Evolutionary conservation across 306 rosid species (phyloP).

Genomic region (Hylodesmum podocarpum): DNA sequence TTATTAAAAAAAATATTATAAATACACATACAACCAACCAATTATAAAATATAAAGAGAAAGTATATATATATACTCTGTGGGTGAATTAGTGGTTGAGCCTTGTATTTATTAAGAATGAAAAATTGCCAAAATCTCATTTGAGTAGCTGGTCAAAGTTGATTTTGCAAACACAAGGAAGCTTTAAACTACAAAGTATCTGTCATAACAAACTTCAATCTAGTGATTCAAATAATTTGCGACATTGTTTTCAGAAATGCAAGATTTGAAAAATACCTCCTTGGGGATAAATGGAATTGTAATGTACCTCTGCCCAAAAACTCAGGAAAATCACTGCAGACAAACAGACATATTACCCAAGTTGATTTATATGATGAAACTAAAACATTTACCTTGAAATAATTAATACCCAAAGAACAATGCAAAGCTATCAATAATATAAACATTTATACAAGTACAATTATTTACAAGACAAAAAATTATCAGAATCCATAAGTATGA

Average conservation of each 20-base stretch:
- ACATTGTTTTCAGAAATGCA: neutral
- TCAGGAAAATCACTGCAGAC: conserved; percentile 70
- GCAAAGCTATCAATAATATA: neutral
- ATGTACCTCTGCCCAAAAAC: conserved; percentile 96
- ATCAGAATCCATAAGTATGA: neutral
- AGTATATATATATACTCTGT: too few species aligned
- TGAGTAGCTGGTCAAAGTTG: neutral
- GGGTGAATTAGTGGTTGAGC: too few species aligned
- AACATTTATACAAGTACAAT: neutral
- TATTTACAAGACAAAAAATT: neutral
- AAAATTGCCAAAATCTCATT: too few species aligned
- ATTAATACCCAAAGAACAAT: neutral
- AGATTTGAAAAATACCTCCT: conserved; percentile 57
- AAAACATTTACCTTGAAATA: neutral
- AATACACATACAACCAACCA: too few species aligned
- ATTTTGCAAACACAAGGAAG: neutral
- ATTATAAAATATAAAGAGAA: too few species aligned
- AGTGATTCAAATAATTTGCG: neutral
- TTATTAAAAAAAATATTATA: too few species aligned
- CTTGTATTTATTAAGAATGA: too few species aligned
- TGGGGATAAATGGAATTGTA: conserved; percentile 80
- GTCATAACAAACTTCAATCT: neutral
- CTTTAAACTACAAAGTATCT: neutral
- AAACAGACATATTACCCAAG: neutral
- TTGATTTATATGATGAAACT: neutral